A percentile compares a stretch with the other conserved stretches of the same genome.
These are phyloP conservation scores for Anthoceros angustus DNA, from an alignment of 225 moss, liverwort and hornwort species.

Conservation along the genomic window DNA sequence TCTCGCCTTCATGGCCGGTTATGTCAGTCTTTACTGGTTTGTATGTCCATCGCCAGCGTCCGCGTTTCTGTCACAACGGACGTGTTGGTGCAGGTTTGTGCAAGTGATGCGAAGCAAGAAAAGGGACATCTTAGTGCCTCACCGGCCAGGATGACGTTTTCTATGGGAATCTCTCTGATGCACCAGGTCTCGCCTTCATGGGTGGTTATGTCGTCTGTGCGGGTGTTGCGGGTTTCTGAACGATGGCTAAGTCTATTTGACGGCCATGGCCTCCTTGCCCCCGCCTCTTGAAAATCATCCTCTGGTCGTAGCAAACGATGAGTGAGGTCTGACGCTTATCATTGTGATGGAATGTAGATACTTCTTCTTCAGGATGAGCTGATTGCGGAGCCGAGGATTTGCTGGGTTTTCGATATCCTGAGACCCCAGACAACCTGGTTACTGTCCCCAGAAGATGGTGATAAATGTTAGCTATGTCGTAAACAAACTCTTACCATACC, in stretches of 20 bases:
- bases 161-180: slow-evolving; percentile 5
- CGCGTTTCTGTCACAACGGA: too few relatives aligned
- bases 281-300: neutral
- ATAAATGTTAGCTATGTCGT: slow-evolving; percentile 53
- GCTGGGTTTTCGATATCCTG: slow-evolving; percentile 39
- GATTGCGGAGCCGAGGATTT: slow-evolving; percentile 77
- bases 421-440: slow-evolving; percentile 86
- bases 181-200: neutral
- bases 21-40: too few relatives aligned
- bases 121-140: neutral
- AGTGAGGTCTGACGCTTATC: slow-evolving; percentile 21
- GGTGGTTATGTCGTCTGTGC: neutral
- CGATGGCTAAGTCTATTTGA: too few relatives aligned
- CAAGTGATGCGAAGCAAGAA: neutral
- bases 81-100: too few relatives aligned
- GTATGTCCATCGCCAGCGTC: too few relatives aligned
- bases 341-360: slow-evolving; percentile 70
- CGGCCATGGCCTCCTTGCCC: too few relatives aligned
- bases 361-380: slow-evolving; percentile 57
- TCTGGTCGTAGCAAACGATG: neutral
- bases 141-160: neutral
- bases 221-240: too few relatives aligned
- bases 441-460: slow-evolving; percentile 85
- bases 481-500: slow-evolving; percentile 31
- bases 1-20: neutral